Evolutionary conservation across 2,329 filamentous ascomycete species (phyloP), one percentile per base, ranked within the genome.

Genomic region (Aquanectria penicillioides): DNA sequence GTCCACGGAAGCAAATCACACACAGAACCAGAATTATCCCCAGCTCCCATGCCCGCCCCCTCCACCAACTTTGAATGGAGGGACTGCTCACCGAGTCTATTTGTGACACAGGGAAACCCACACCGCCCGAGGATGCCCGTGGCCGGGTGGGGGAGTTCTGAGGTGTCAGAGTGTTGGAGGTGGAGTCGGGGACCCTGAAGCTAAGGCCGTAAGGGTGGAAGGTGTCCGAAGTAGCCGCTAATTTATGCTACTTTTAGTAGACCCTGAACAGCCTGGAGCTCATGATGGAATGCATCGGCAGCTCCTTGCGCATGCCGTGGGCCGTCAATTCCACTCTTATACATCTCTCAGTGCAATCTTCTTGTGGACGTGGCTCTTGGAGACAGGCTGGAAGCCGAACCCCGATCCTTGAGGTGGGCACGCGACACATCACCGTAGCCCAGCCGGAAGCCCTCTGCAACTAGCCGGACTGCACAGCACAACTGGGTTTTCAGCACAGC

Each of bases 151-250:
- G 38, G 53, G 38, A 22, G 20, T 25, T 23, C 36, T 49, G 44
- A 44, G 23, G 48, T 41, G 55, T 48, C 44, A 46, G 48, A 41
- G 53, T 38, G 47, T 33, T 41, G 48, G 28, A 26, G 55, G 55
- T 58, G 55, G 55, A 53, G 55, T 47, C 28, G n/a, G 43, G 29
- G 44, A 53, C 55, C 48, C 29, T 58, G 55, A 58, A 29, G 48
- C 41, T 43, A 51, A 58, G 33, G 33, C 40, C 26, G 48, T 28
- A 53, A 52, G 29, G 28, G 20, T 51, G 46, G 37, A 22, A 58
- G 43, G 20, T 26, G 38, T 31, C 41, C 47, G 40, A 34, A 48
- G 36, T 25, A 6, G 40, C 37, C 48, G 34, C 55, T 52, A 58
- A 57, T 41, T n/a, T n/a, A n/a, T n/a, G n/a, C n/a, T n/a, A n/a